Percentiles rank a stretch among this genome's conserved stretches.
phyloP scores from a whole-genome alignment of 257 asterid genomes.

The Scutellaria minor region DNA sequence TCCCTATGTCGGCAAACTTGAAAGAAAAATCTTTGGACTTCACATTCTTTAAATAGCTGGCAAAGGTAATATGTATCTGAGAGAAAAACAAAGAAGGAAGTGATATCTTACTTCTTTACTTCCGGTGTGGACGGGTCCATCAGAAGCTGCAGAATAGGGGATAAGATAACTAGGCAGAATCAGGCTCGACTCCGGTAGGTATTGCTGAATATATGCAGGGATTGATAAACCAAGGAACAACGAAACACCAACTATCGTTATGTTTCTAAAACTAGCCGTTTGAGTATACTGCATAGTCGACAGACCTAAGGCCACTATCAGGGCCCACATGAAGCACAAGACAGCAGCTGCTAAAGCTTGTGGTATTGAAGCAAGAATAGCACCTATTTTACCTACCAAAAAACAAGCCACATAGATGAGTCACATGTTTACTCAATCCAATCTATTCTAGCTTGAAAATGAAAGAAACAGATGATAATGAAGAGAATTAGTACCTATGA shows the following conservation, averaged over 20 bases:
- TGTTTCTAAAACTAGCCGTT: constrained; percentile 80
- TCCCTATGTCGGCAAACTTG: not conserved
- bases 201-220: constrained; percentile 93
- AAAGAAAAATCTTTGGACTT: not conserved
- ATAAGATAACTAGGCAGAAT: constrained; percentile 84
- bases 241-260: constrained; percentile 82
- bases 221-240: constrained; percentile 91
- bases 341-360: constrained; percentile 95
- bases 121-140: constrained; percentile 81
- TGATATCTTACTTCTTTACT: constrained; percentile 61
- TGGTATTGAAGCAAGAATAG: constrained; percentile 95
- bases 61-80: not conserved
- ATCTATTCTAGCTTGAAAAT: no score
- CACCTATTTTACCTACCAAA: constrained; percentile 86
- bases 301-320: constrained; percentile 79
- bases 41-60: not conserved
- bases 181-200: constrained; percentile 69
- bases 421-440: not conserved
- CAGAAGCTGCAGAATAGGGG: constrained; percentile 93
- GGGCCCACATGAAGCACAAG: constrained; percentile 92
- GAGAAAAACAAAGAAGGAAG: constrained; percentile 9
- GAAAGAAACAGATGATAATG: no score
- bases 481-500: constrained; percentile 59
- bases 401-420: constrained; percentile 30
- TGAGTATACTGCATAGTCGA: constrained; percentile 77